These are phyloP conservation scores for Cornus kousa DNA, from an alignment of 148 eudicot species.

Conservation along the genomic window DNA sequence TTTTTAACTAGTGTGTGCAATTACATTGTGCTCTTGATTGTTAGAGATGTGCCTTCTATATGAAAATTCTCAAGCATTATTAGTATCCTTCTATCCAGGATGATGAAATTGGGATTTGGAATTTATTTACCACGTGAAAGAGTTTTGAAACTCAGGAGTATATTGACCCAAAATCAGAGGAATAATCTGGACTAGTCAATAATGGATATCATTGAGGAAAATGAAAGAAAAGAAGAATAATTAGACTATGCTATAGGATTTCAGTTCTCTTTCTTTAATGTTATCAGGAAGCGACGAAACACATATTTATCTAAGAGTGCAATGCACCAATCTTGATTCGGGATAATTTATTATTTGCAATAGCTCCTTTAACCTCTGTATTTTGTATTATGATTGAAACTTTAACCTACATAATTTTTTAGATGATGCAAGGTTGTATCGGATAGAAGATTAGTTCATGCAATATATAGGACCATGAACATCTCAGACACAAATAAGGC, in stretches of 20 bases:
- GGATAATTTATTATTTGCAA: not conserved
- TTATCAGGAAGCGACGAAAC: not conserved
- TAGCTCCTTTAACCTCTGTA: not conserved
- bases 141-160: too few species aligned
- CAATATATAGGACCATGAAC: not conserved
- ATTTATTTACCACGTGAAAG: too few species aligned
- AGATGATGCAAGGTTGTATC: not conserved
- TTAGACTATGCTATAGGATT: not conserved
- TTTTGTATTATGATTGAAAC: not conserved
- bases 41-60: not conserved
- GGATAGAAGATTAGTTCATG: too few species aligned
- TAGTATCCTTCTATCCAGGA: too few species aligned
- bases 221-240: not conserved
- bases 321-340: too few species aligned
- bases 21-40: not conserved
- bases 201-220: too few species aligned
- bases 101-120: not conserved
- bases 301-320: not conserved
- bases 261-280: not conserved
- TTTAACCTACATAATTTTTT: not conserved
- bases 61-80: not conserved
- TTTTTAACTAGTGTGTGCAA: not conserved
- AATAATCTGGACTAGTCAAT: too few species aligned
- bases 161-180: too few species aligned
- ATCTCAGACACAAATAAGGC: not conserved